Base-by-base conservation (phyloP, 331 rosid species). In the Arachis monticola region DNA sequence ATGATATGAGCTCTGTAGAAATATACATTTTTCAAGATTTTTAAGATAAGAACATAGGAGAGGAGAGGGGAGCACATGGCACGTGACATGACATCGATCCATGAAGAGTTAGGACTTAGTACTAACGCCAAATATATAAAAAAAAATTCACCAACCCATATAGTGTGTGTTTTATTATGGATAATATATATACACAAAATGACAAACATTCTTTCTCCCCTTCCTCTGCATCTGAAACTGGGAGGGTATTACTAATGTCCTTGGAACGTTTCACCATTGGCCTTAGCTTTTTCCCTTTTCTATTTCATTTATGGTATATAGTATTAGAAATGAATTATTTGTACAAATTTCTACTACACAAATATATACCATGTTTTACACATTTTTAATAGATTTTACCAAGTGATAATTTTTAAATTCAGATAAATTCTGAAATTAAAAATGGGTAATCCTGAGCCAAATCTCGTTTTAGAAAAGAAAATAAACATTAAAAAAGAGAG, bases 181-280 rank as follows among this genome's bases (percentile, higher is more conserved):
- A 35, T 35, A 30, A 30, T 3, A 67, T 2, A 14, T 3, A 45
- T 17, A 4, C 40, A 59, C 4, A 14, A 52, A 8, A 68, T 17
- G 69, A 58, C 71, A 78, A 40, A 58, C 60, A 70, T 83, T 53
- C 59, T 5, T 13, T 59, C 81, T 47, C 50, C 58, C 12, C 65
- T 41, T 13, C 51, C 57, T 22, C 12, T 50, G 52, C 7, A 7
- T 35, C 35, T 46, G 52, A 3, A 44, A 30, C 14, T 31, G 31
- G 2, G 2, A 32, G 50, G 60, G 44, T 46, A 47, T 12, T 31
- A 44, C 38, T 35, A 35, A 35, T 35, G 38, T 35, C 10, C 48
- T 27, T 60, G 48, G 10, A n/a, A 59, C 45, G 56, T 17, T 57
- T 70, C 51, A 51, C 63, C 31, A 22, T 14, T 40, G 13, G 14